Evolutionary conservation across 805 yeast species (phyloP), one percentile per base, ranked within the genome.

Genomic region (Candida ovalis): DNA sequence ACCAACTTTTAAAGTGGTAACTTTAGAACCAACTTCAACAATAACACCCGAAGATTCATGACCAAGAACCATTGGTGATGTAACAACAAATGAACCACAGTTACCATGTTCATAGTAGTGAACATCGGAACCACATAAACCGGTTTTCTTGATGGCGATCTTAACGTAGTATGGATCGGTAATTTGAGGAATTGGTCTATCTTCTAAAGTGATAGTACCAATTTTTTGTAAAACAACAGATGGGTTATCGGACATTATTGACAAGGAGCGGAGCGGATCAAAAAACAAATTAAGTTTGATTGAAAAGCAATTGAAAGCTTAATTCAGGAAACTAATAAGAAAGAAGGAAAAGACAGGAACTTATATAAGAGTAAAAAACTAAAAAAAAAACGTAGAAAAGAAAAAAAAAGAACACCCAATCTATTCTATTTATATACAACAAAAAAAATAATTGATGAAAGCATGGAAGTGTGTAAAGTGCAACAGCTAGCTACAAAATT

Each of bases 71-170:
- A 88, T 86, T 40, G 96, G 96, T 23, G 73, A 69, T 54, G 76
- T 77, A 50, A 89, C 84, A 8, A 82, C 80, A 58, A 86, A 88
- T 8, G 80, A 76, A 22, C 96, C 96, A 60, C 88, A 85, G 46
- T 74, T 76, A 3, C 96, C 96, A 54, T 85, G 86, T 27, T 81
- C 77, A 59, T 81, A 88, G 72, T 84, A 89, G 64, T 88, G 96
- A 51, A 88, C 84, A 62, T 88, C 96, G 1, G 89, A 82, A 3
- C 96, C 96, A 66, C 96, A 89, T 49, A 89, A 82, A 27, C 96
- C 96, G 0, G 96, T 88, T 59, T 84, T 81, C 67, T 84, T 87
- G 56, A 88, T 82, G 44, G 80, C 83, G 23, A 89, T 77, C 57
- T 83, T 77, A 37, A 89, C 96, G 49, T 79, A 84, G 55, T 80